Evolutionary conservation across 768 basidiomycete genomes (phyloP), one percentile per base, ranked within the genome.

Genomic region (Xerocomus brunneocitrinus): DNA sequence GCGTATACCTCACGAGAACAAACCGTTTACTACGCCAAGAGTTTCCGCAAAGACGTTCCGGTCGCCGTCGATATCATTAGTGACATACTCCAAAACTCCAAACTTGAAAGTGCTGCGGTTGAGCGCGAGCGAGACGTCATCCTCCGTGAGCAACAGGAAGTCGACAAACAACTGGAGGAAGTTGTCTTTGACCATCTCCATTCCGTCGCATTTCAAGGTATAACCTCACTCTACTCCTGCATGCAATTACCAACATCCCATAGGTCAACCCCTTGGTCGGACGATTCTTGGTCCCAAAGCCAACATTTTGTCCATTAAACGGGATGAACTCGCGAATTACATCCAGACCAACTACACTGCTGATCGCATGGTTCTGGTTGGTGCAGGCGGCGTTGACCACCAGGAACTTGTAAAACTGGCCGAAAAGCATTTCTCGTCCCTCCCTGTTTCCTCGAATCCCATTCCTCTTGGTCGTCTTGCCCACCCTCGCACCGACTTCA

Each of bases 151-250:
- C 95, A 97, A 75, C 91, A 98, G 76, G 97, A 98, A 76, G 97
- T 98, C 30, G 94, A 97, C 75, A 98, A 98, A 77, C 94, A 97
- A 77, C 73, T 90, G 48, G 95, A 98, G 76, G 97, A 98, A 72
- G 95, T 98, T 64, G 92, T 98, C 8, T 98, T 99, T 63, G 97
- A 98, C 75, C 97, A 99, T 69, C 74, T 99, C 54, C 97, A 99
- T 71, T 79, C 95, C 42, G 85, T 98, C 58, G 97, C 97, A 50
- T 99, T 94, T 83, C 91, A 95, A 74, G 84, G 95, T 95, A 67
- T 61, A 35, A 49, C 14, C 4, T 44, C 4, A 10, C 39, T 52
- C 28, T 52, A 31, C 43, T 52, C 31, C 35, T 39, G 53, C 36
- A n/a, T 49, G 41, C 53, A 43, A 35, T 45, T 53, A 19, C 58